Conservation (phyloP, 768 basidiomycete species). For the Russula earlei region DNA sequence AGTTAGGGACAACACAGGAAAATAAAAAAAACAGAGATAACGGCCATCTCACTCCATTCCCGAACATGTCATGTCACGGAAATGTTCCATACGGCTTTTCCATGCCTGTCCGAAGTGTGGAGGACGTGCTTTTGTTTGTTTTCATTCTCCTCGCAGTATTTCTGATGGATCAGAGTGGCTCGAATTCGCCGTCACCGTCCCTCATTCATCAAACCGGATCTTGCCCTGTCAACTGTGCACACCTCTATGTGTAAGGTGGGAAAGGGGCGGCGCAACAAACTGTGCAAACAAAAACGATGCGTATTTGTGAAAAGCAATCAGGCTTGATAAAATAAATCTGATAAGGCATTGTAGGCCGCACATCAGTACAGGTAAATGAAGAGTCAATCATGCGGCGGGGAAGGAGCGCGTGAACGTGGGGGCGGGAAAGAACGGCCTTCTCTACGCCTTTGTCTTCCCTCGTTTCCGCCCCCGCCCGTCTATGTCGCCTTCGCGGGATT, state of each 20-base stretch:
- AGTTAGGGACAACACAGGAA: background rate
- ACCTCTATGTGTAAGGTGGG: background rate
- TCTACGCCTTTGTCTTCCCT: slow-evolving; percentile 16
- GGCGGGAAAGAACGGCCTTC: background rate
- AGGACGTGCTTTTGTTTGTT: background rate
- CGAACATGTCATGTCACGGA: background rate
- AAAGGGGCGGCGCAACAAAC: background rate
- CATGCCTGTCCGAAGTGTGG: background rate
- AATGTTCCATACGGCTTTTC: slow-evolving; percentile 1
- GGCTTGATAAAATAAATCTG: slow-evolving; percentile 3
- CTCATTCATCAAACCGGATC: slow-evolving; percentile 5
- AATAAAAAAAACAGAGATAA: background rate
- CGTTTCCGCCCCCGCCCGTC: slow-evolving; percentile 13
- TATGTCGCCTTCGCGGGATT: slow-evolving; percentile 5
- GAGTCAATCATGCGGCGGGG: background rate
- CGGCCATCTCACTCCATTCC: background rate
- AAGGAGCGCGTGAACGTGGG: background rate
- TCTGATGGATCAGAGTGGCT: background rate
- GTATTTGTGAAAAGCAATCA: background rate
- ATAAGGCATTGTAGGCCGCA: background rate
- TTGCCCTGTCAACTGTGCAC: background rate
- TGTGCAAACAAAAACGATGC: slow-evolving; percentile 1
- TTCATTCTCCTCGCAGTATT: background rate
- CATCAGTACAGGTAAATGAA: background rate
- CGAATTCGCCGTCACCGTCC: background rate